Conservation (phyloP, 176 grass and related monocot species). For the maize (Zea mays) region DNA sequence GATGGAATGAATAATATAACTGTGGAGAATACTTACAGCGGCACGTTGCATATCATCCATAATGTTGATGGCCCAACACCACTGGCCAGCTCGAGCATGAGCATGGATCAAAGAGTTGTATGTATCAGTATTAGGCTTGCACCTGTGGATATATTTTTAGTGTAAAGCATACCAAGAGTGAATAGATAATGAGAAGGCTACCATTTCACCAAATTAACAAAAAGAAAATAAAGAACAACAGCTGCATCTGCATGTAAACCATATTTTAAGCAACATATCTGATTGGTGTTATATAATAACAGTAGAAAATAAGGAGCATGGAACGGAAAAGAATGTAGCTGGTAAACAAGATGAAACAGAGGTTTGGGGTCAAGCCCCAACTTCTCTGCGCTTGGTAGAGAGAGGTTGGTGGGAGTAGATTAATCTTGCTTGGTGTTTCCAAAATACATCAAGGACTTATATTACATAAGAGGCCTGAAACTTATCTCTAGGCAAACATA, state of each 20-base stretch:
- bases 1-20: slow-evolving; percentile 21
- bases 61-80: slow-evolving; percentile 94
- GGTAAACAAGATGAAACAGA: neutral
- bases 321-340: neutral
- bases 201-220: neutral
- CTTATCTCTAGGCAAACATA: neutral
- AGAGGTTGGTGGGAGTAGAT: neutral
- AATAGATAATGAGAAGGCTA: slow-evolving; percentile 26
- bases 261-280: slow-evolving; percentile 1
- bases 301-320: neutral
- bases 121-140: slow-evolving; percentile 90
- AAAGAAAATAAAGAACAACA: slow-evolving; percentile 11
- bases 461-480: neutral
- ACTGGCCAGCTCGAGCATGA: slow-evolving; percentile 88
- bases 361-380: neutral
- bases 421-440: neutral
- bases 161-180: slow-evolving; percentile 15
- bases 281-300: neutral
- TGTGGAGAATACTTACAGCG: slow-evolving; percentile 63
- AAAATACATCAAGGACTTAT: neutral
- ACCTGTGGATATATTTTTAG: slow-evolving; percentile 47
- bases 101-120: slow-evolving; percentile 88
- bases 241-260: neutral
- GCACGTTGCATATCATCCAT: slow-evolving; percentile 97
- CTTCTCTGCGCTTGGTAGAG: neutral